Evolutionary conservation across 2,329 filamentous ascomycete species (phyloP).

Genomic region (Xylaria sp.): DNA sequence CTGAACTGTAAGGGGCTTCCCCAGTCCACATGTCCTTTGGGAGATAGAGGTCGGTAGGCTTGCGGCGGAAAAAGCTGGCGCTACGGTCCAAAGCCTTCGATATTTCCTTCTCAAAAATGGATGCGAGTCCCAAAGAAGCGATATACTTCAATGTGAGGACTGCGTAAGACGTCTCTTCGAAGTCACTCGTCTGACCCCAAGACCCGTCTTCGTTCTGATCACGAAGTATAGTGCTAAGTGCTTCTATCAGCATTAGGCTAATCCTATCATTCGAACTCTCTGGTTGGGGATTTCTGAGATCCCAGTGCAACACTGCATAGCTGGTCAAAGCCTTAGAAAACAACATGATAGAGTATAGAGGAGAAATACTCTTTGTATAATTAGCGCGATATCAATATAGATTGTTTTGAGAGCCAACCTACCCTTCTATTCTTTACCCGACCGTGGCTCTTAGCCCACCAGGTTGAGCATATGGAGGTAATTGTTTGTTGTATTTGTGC

Average conservation of each 20-base stretch:
- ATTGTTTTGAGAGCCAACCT: not conserved
- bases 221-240: not conserved
- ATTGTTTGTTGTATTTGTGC: not conserved
- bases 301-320: not conserved
- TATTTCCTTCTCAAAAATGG: not conserved
- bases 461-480: not conserved
- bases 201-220: not conserved
- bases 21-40: not conserved
- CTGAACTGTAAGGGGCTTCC: not conserved
- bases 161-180: not conserved
- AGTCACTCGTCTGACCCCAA: not conserved
- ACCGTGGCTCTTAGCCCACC: not conserved
- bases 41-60: not conserved
- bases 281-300: not conserved
- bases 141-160: not conserved
- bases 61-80: not conserved
- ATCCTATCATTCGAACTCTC: not conserved
- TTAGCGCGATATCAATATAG: not conserved
- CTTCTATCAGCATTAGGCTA: not conserved
- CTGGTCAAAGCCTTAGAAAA: not conserved
- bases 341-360: not conserved
- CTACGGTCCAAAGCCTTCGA: not conserved
- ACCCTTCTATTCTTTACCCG: not conserved
- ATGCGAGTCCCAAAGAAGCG: not conserved
- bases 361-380: not conserved